Conservation (phyloP, 2,329 filamentous ascomycete species). For the Calonectria crousiana region DNA sequence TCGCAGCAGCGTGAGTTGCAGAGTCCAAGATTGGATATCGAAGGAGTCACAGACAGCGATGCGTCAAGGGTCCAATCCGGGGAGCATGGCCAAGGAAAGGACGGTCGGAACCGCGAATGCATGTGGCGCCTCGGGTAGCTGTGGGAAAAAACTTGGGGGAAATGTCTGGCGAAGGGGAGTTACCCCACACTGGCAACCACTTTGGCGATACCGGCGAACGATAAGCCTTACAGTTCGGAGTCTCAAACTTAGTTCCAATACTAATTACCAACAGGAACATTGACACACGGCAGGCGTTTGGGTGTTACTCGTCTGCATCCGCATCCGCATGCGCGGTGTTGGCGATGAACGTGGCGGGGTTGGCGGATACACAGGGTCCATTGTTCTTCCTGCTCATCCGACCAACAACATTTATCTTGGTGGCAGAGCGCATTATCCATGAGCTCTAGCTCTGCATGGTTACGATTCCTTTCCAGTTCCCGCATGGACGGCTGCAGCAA, state of each 20-base stretch:
- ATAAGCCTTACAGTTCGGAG: constrained; percentile 33
- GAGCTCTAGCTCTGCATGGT: not conserved
- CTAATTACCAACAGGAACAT: constrained; percentile 18
- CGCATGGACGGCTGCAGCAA: not conserved
- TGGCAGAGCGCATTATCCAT: not conserved
- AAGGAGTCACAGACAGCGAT: constrained; percentile 12
- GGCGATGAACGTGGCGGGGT: not conserved
- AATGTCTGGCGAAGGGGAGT: constrained; percentile 28
- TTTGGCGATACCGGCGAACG: constrained; percentile 43
- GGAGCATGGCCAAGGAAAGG: constrained; percentile 7
- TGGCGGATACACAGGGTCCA: not conserved
- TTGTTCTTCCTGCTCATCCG: not conserved
- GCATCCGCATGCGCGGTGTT: not conserved
- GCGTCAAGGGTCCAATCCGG: constrained; percentile 13
- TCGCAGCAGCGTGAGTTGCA: constrained; percentile 8
- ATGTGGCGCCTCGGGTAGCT: constrained; percentile 37
- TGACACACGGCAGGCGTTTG: not conserved
- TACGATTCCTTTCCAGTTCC: not conserved
- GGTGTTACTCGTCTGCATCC: not conserved
- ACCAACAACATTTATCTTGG: not conserved
- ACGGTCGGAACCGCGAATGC: constrained; percentile 17
- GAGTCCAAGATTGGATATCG: not conserved
- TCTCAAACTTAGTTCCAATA: constrained; percentile 1
- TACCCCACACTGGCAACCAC: constrained; percentile 47
- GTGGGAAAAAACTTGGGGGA: constrained; percentile 32